phyloP scores from a whole-genome alignment of 2,329 filamentous ascomycete genomes.

The Aspergillus neoniger region DNA sequence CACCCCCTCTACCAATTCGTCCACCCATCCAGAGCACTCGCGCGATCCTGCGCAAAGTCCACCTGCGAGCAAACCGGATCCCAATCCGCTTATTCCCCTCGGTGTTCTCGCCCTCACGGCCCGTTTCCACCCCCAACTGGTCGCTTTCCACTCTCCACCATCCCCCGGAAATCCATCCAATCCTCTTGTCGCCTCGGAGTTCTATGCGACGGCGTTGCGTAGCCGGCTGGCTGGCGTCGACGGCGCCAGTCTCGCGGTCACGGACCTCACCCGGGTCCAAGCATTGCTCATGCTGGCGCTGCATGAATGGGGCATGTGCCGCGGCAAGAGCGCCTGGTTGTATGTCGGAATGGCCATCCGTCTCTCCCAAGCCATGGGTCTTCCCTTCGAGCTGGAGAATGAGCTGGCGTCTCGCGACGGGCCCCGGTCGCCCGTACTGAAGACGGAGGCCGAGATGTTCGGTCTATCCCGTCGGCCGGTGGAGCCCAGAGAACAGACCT shows the following conservation, averaged over 20 bases:
- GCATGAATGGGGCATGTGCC: conserved; percentile 60
- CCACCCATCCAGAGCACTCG: conserved; percentile 14
- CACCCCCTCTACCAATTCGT: conserved; percentile 21
- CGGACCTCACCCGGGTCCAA: conserved; percentile 55
- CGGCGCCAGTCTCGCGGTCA: conserved; percentile 43
- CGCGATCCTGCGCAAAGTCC: conserved; percentile 35
- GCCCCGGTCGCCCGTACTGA: conserved; percentile 41
- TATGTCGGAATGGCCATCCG: conserved; percentile 51
- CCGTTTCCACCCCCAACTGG: conserved; percentile 55
- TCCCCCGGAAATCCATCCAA: conserved; percentile 48
- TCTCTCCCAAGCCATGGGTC: conserved; percentile 48
- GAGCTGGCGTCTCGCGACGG: conserved; percentile 50
- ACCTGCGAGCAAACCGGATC: conserved; percentile 35
- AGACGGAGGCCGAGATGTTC: conserved; percentile 41
- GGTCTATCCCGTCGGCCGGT: conserved; percentile 34
- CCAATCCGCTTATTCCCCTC: conserved; percentile 52
- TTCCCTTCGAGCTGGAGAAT: conserved; percentile 50
- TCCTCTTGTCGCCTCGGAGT: conserved; percentile 54
- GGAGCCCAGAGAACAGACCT: conserved; percentile 40
- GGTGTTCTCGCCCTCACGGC: conserved; percentile 59
- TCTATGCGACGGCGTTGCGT: conserved; percentile 56
- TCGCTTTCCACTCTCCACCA: conserved; percentile 51
- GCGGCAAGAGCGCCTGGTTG: conserved; percentile 55
- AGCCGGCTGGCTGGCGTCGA: conserved; percentile 48
- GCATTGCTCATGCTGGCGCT: conserved; percentile 58